phyloP scores from a whole-genome alignment of 208 protist genomes.

The Naegleria lovaniensis region DNA sequence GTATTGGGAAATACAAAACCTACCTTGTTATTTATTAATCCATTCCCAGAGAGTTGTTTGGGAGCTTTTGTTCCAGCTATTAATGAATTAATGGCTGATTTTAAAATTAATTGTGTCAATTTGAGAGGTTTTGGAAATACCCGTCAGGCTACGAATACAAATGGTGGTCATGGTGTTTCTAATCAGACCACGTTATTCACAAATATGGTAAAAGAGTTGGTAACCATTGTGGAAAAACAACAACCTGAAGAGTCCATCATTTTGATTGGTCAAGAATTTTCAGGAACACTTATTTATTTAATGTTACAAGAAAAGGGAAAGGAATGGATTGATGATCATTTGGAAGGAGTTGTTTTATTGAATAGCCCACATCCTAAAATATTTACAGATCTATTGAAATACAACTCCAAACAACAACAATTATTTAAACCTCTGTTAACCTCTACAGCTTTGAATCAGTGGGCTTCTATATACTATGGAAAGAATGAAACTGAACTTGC shows the following conservation, averaged over 20 bases:
- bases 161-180: neutral
- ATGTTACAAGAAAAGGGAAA: neutral
- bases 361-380: neutral
- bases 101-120: neutral
- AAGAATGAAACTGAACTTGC: neutral
- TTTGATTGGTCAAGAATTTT: conserved; percentile 3
- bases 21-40: neutral
- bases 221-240: neutral
- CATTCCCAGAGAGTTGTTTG: neutral
- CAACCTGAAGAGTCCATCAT: neutral
- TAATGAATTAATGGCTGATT: neutral
- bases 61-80: neutral
- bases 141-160: neutral
- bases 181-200: neutral
- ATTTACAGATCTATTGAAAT: neutral
- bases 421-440: neutral
- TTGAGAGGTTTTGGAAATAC: neutral
- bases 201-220: neutral
- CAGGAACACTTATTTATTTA: neutral
- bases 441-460: neutral
- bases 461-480: neutral
- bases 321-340: neutral
- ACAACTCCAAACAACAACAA: neutral
- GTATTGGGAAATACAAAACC: neutral
- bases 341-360: neutral